A percentile compares a stretch with the other conserved stretches of the same genome.
These are phyloP conservation scores for Fusarium transvaalense DNA, from an alignment of 2,329 filamentous ascomycete species.

Conservation along the genomic window DNA sequence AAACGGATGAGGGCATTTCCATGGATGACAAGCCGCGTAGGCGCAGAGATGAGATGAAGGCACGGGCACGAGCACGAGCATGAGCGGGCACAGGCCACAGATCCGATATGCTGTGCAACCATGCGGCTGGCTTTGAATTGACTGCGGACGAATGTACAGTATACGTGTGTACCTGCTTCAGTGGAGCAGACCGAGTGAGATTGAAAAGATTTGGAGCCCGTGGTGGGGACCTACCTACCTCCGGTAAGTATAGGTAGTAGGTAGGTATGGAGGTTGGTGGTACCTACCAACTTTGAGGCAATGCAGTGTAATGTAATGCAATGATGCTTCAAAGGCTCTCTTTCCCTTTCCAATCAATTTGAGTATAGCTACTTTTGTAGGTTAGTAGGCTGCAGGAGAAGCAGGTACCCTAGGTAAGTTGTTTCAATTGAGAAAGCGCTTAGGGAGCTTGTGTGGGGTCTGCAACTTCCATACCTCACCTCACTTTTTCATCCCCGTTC, in stretches of 20 bases:
- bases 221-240: neutral
- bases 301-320: neutral
- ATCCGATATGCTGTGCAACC: slow-evolving; percentile 25
- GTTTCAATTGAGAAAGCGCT: slow-evolving; percentile 12
- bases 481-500: slow-evolving; percentile 2
- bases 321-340: neutral
- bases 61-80: neutral
- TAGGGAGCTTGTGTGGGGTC: neutral
- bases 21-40: slow-evolving; percentile 8
- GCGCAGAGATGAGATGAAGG: neutral
- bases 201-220: slow-evolving; percentile 25
- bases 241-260: no score
- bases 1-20: slow-evolving; percentile 4
- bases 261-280: no score
- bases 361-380: no score
- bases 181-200: slow-evolving; percentile 33
- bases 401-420: neutral
- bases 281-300: neutral
- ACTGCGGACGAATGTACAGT: slow-evolving; percentile 18
- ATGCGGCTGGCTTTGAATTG: slow-evolving; percentile 28
- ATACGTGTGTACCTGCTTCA: slow-evolving; percentile 15
- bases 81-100: neutral
- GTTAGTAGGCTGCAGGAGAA: no score
- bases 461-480: no score
- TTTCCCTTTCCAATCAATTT: slow-evolving; percentile 15